phyloP scores from a whole-genome alignment of 1,284 basidiomycete species.

The Erythrobasidium hasegawianum region DNA sequence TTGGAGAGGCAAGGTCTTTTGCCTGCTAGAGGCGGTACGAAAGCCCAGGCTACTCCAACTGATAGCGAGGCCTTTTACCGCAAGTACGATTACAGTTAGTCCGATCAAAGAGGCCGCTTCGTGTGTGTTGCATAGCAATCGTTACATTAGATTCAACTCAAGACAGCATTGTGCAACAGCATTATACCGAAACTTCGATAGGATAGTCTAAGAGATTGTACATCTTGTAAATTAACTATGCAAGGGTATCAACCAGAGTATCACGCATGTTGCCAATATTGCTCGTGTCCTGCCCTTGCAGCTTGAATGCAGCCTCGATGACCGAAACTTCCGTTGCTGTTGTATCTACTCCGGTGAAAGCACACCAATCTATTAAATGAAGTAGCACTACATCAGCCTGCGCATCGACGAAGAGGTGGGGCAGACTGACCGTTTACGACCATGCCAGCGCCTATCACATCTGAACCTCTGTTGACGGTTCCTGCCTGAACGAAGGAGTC shows the following conservation, averaged over 20 bases:
- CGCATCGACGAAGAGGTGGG: not conserved
- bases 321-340: constrained; percentile 98
- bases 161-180: not conserved
- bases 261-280: constrained; percentile 44
- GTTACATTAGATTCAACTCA: not conserved
- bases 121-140: not conserved
- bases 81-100: constrained; percentile 56
- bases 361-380: constrained; percentile 72
- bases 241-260: constrained; percentile 44
- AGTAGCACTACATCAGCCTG: not conserved
- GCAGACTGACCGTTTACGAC: constrained; percentile 68
- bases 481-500: constrained; percentile 72
- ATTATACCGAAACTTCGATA: no score
- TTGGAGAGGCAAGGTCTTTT: constrained; percentile 53
- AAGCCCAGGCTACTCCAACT: constrained; percentile 62
- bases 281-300: constrained; percentile 41
- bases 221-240: constrained; percentile 18
- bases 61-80: constrained; percentile 85
- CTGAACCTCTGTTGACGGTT: constrained; percentile 96
- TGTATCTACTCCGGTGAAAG: constrained; percentile 92
- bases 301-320: constrained; percentile 89
- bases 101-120: not conserved
- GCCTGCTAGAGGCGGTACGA: constrained; percentile 49
- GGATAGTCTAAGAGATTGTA: no score
- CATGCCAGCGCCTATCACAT: constrained; percentile 93